Evolutionary conservation across 2,329 filamentous ascomycete genomes (phyloP), one percentile per base, ranked within the genome.

Genomic region (Dactylonectria macrodidyma): DNA sequence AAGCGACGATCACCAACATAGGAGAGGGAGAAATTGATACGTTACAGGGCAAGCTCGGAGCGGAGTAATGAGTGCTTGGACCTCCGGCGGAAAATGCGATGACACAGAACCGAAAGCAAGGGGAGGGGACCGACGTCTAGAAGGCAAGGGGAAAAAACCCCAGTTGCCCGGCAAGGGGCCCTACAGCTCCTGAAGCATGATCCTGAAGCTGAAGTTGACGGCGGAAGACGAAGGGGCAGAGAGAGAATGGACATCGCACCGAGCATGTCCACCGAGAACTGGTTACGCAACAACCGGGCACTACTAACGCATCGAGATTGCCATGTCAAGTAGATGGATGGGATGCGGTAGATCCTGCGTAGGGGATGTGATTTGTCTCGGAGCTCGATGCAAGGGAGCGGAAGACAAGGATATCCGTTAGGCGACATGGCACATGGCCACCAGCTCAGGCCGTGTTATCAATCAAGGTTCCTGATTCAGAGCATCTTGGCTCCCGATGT

Each of bases 81-180:
- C 51, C 51, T 22, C 30, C 14, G 51, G 26, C 22, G 34, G n/a
- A n/a, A 54, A 33, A 54, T 54, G 51, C 12, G 54, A 58, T 58
- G 10, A 22, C 34, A 22, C 52, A 9, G 52, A 63, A 38, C 55
- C 54, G 60, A 63, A 48, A 63, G 60, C 57, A 63, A 63, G 60
- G 60, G 46, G 51, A 63, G 33, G 60, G 47, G 44, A 34, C 22
- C 52, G 34, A 57, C 5, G n/a, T 14, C 34, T 2, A 22, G 33
- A 46, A 34, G 22, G 52, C n/a, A 30, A 57, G 52, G 52, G 60
- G 24, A 22, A 24, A 22, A 51, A 22, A 52, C 44, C 60, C 60
- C 41, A 44, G 60, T 57, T 52, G 19, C 19, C 30, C 22, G 6
- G 16, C 52, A 57, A 62, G 60, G 59, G 60, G 36, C 22, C 33